Conservation (phyloP, 768 basidiomycete species). For the Leccinum arenicola region DNA sequence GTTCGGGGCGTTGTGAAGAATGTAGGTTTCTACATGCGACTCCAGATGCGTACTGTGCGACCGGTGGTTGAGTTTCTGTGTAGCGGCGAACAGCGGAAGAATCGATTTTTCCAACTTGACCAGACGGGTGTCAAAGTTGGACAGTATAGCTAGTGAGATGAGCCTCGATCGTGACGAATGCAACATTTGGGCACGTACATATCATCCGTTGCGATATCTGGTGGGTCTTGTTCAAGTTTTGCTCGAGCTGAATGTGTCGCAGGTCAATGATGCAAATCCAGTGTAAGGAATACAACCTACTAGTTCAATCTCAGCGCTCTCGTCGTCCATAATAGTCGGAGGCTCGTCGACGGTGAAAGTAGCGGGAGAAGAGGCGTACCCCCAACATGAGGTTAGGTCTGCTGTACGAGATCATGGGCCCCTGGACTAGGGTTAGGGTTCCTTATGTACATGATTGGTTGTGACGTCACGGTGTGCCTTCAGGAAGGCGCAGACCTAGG, state of each 20-base stretch:
- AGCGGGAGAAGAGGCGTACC: background rate
- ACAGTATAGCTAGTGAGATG: conserved; percentile 64
- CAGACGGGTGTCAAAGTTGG: conserved; percentile 79
- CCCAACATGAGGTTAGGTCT: conserved; percentile 5
- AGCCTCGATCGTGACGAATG: conserved; percentile 11
- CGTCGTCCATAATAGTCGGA: conserved; percentile 24
- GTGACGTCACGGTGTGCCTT: no score
- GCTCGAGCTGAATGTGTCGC: conserved; percentile 57
- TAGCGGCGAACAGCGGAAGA: conserved; percentile 74
- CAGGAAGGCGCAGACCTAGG: no score
- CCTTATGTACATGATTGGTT: no score
- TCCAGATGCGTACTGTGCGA: conserved; percentile 56
- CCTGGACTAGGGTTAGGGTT: background rate
- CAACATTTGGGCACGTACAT: conserved; percentile 44
- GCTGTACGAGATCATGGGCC: background rate
- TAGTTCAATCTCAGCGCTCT: conserved; percentile 28
- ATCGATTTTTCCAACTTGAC: conserved; percentile 86
- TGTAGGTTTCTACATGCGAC: background rate
- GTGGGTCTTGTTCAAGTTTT: conserved; percentile 82
- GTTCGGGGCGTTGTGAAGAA: background rate
- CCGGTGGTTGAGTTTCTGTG: conserved; percentile 70
- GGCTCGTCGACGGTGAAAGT: background rate
- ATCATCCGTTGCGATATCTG: conserved; percentile 87
- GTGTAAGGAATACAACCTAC: background rate
- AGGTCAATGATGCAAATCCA: background rate